Percentiles rank a stretch among this genome's conserved stretches.
These are phyloP conservation scores for Eucalyptus paniculata DNA, from an alignment of 345 rosid species.

Conservation along the genomic window DNA sequence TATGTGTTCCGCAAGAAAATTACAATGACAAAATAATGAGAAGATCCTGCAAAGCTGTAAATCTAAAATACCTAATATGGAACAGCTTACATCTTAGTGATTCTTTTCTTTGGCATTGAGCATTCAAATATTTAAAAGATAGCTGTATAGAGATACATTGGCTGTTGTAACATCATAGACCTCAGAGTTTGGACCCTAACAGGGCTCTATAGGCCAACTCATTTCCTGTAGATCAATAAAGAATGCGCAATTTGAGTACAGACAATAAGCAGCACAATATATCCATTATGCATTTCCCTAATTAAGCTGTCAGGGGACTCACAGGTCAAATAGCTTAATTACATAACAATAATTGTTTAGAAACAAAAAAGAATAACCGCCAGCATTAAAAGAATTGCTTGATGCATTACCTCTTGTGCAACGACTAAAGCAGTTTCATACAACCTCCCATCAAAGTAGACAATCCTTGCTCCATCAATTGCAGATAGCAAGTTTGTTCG, in stretches of 20 bases:
- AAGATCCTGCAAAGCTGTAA: background rate
- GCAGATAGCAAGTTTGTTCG: slow-evolving; percentile 41
- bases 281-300: background rate
- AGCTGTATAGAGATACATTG: background rate
- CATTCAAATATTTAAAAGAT: background rate
- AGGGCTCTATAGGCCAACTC: background rate
- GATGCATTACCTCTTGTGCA: slow-evolving; percentile 61
- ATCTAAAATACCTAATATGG: background rate
- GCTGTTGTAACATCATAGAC: background rate
- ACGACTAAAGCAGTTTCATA: slow-evolving; percentile 57
- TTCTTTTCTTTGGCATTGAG: background rate
- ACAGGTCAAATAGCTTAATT: background rate
- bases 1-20: background rate
- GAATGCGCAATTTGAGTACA: background rate
- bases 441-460: slow-evolving; percentile 68
- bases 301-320: background rate
- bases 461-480: slow-evolving; percentile 48
- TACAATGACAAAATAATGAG: background rate
- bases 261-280: background rate
- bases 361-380: background rate
- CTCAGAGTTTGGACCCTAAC: background rate
- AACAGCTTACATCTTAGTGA: background rate
- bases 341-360: background rate
- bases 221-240: background rate
- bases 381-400: background rate